Percentiles rank a stretch among this genome's conserved stretches.
Conservation (phyloP, 2,329 filamentous ascomycete genomes). For the Ciborinia camelliae region DNA sequence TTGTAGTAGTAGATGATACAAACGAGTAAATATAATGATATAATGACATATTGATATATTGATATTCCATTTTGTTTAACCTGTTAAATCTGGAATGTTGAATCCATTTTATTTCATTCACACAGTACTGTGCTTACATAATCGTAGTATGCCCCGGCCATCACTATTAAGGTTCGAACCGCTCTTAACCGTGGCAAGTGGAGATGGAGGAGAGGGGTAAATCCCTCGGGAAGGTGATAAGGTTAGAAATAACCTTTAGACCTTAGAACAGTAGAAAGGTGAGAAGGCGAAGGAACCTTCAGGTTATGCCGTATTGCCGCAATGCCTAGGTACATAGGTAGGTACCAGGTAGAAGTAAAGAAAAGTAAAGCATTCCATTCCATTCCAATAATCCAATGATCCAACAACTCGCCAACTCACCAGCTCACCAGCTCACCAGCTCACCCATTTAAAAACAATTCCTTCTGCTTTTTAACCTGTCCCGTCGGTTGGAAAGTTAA, state of each 20-base stretch:
- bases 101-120: too few species aligned
- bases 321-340: neutral
- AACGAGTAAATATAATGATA: too few species aligned
- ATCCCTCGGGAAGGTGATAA: constrained; percentile 16
- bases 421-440: neutral
- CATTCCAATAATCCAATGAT: too few species aligned
- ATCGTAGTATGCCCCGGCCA: too few species aligned
- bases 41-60: neutral
- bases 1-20: too few species aligned
- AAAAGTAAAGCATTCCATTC: too few species aligned
- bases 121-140: too few species aligned
- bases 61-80: neutral
- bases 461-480: neutral
- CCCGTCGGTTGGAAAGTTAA: neutral
- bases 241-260: too few species aligned
- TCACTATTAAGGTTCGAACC: neutral
- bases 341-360: neutral
- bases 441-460: neutral
- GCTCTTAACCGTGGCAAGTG: constrained; percentile 15
- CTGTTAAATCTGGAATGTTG: too few species aligned
- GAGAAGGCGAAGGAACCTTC: too few species aligned
- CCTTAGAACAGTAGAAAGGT: too few species aligned
- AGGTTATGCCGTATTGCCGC: neutral
- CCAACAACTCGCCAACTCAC: neutral
- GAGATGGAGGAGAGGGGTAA: too few species aligned